phyloP scores from a whole-genome alignment of 2,329 filamentous ascomycete species.

The Lasiodiplodia hormozganensis region DNA sequence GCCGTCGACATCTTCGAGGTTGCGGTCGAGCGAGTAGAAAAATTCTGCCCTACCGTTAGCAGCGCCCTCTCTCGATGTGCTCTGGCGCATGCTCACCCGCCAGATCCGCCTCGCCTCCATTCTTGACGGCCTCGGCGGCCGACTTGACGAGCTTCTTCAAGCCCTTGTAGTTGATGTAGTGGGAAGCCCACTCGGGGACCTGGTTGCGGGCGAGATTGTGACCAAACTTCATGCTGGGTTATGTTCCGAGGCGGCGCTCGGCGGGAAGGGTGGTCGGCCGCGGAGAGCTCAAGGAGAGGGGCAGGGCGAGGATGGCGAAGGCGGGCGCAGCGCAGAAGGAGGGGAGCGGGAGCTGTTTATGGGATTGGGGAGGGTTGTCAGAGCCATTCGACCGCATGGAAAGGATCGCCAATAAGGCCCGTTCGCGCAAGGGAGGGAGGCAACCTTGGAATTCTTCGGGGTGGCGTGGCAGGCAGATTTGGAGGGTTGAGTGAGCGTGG shows the following conservation, averaged over 20 bases:
- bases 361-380: conserved; percentile 7
- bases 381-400: conserved; percentile 24
- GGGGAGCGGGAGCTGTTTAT: conserved; percentile 11
- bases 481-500: conserved; percentile 24
- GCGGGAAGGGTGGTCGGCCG: not conserved
- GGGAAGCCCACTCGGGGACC: conserved; percentile 84
- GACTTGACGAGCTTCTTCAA: conserved; percentile 96
- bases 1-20: conserved; percentile 93
- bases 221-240: conserved; percentile 54
- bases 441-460: conserved; percentile 8
- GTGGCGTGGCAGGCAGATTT: conserved; percentile 5
- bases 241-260: conserved; percentile 3
- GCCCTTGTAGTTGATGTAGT: conserved; percentile 88
- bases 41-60: conserved; percentile 69
- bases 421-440: conserved; percentile 18
- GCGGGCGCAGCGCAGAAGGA: conserved; percentile 17
- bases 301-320: not conserved
- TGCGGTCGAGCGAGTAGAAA: conserved; percentile 95
- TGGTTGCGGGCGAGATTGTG: conserved; percentile 76
- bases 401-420: conserved; percentile 15
- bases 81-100: conserved; percentile 71
- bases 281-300: conserved; percentile 9
- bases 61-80: conserved; percentile 16
- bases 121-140: conserved; percentile 67
- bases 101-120: conserved; percentile 79